Conservation (phyloP, 768 basidiomycete genomes). For the Rhizopogon salebrosus region DNA sequence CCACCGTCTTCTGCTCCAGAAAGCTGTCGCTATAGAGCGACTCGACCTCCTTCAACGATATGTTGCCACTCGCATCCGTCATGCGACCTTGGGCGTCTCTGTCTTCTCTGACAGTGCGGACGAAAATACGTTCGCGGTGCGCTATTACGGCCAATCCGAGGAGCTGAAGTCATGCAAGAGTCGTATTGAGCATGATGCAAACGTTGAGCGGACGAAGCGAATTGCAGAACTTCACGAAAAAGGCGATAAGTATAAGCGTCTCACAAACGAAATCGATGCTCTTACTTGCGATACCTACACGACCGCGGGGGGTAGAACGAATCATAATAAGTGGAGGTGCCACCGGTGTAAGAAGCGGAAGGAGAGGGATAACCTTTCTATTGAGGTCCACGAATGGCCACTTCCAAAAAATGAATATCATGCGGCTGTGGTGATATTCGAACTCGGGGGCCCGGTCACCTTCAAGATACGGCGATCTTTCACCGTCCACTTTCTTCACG, state of each 20-base stretch:
- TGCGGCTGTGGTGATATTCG: slow-evolving; percentile 29
- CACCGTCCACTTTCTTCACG: slow-evolving; percentile 30
- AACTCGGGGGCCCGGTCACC: slow-evolving; percentile 26
- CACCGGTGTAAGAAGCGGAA: slow-evolving; percentile 21
- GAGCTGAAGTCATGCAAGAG: slow-evolving; percentile 15
- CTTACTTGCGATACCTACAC: too few relatives aligned
- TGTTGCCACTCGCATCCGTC: slow-evolving; percentile 21
- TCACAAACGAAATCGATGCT: background rate
- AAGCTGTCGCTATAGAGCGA: slow-evolving; percentile 21
- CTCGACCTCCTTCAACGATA: slow-evolving; percentile 25
- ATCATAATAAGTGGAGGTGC: slow-evolving; percentile 7
- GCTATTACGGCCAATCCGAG: slow-evolving; percentile 22
- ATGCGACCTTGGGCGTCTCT: slow-evolving; percentile 13
- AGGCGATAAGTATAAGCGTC: slow-evolving; percentile 11
- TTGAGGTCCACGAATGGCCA: slow-evolving; percentile 37
- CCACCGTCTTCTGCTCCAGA: slow-evolving; percentile 37
- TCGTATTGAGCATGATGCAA: slow-evolving; percentile 25
- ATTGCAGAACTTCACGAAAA: slow-evolving; percentile 17
- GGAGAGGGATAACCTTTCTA: slow-evolving; percentile 14
- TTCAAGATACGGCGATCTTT: slow-evolving; percentile 32
- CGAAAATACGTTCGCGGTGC: slow-evolving; percentile 21
- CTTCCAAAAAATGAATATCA: slow-evolving; percentile 21
- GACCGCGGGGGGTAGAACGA: background rate
- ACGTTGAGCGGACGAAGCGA: slow-evolving; percentile 9
- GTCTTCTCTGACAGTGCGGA: slow-evolving; percentile 23